Evolutionary conservation across 495 filamentous ascomycete genomes (phyloP).

Genomic region (Hypoxylon rickii): DNA sequence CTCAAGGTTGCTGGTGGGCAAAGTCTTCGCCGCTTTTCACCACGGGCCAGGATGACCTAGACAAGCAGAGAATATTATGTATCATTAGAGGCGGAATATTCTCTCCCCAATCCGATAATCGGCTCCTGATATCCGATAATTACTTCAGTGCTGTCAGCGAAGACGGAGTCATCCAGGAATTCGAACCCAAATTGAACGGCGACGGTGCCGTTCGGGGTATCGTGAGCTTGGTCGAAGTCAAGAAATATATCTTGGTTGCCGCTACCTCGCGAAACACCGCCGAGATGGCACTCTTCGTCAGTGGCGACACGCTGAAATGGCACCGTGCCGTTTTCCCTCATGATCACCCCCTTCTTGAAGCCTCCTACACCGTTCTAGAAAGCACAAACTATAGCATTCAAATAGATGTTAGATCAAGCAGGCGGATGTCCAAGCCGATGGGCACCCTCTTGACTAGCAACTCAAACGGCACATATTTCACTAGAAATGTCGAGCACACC

Average conservation of each 20-base stretch:
- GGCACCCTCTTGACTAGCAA: slow-evolving; percentile 91
- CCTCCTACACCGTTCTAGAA: slow-evolving; percentile 92
- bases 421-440: slow-evolving; percentile 63
- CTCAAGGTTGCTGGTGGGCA: slow-evolving; percentile 81
- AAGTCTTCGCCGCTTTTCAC: slow-evolving; percentile 73
- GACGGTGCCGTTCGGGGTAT: slow-evolving; percentile 74
- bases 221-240: slow-evolving; percentile 75
- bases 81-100: slow-evolving; percentile 71
- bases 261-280: slow-evolving; percentile 76
- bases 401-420: slow-evolving; percentile 82
- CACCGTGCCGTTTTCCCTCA: slow-evolving; percentile 84
- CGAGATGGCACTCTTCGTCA: slow-evolving; percentile 84
- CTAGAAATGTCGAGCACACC: slow-evolving; percentile 84
- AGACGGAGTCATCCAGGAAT: slow-evolving; percentile 55
- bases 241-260: slow-evolving; percentile 83
- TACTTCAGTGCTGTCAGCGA: slow-evolving; percentile 64
- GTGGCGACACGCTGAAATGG: slow-evolving; percentile 81
- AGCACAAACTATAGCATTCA: slow-evolving; percentile 97
- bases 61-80: slow-evolving; percentile 74
- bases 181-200: slow-evolving; percentile 75
- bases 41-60: slow-evolving; percentile 60
- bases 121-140: slow-evolving; percentile 77
- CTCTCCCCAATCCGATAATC: slow-evolving; percentile 66
- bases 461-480: slow-evolving; percentile 95
- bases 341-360: slow-evolving; percentile 72